A percentile compares a stretch with the other conserved stretches of the same genome.
Evolutionary conservation across 2,329 filamentous ascomycete species (phyloP).

Genomic region (Xylaria sp.): DNA sequence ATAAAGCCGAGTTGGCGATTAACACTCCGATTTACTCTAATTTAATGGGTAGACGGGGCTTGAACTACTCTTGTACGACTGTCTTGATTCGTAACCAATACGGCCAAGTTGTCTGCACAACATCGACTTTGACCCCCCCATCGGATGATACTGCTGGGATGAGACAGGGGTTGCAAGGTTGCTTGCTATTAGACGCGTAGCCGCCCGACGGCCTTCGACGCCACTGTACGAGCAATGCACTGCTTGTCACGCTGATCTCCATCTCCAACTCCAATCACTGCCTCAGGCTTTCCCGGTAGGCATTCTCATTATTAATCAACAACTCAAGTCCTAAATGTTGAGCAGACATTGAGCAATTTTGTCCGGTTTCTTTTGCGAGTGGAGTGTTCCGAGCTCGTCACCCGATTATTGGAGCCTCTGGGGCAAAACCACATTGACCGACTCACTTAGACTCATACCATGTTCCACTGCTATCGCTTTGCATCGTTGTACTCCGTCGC

Average conservation of each 20-base stretch:
- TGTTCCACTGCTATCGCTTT: neutral
- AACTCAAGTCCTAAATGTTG: neutral
- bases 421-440: neutral
- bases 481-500: neutral
- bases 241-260: constrained; percentile 15
- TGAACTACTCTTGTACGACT: neutral
- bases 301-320: neutral
- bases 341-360: neutral
- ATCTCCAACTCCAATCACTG: neutral
- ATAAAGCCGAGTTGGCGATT: too few relatives aligned
- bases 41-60: neutral
- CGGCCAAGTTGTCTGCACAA: neutral
- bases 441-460: neutral
- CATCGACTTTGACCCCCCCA: neutral
- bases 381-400: neutral
- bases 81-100: neutral
- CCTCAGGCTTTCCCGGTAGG: neutral
- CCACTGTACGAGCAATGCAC: constrained; percentile 15
- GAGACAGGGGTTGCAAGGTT: constrained; percentile 7
- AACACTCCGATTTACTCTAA: neutral
- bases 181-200: constrained; percentile 41
- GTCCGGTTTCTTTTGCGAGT: neutral
- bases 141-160: constrained; percentile 4
- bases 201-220: constrained; percentile 38
- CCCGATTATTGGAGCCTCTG: constrained; percentile 2